Evolutionary conservation across 78 protist genomes (phyloP).

Genomic region (Planoprotostelium fungivorum): DNA sequence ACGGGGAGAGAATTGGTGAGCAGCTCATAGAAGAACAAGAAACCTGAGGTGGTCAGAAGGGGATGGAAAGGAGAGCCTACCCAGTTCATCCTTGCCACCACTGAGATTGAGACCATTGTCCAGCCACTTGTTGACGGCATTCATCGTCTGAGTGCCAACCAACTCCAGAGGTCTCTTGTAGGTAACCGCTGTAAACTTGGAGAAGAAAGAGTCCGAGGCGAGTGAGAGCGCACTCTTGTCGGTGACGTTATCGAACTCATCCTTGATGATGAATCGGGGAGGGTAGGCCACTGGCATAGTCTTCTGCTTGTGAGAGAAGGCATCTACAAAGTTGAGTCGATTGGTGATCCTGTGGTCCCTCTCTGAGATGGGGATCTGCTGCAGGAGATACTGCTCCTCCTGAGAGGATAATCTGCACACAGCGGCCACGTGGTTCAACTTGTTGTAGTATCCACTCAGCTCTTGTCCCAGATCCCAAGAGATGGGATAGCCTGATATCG

Average conservation of each 20-base stretch:
- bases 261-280: background rate
- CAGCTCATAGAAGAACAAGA: slow-evolving; percentile 9
- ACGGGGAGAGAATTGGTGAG: background rate
- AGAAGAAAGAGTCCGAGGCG: background rate
- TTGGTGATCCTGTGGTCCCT: background rate
- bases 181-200: background rate
- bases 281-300: background rate
- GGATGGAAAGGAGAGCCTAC: background rate
- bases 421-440: slow-evolving; percentile 15
- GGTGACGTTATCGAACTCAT: background rate
- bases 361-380: background rate
- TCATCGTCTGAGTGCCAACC: background rate
- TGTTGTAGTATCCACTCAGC: slow-evolving; percentile 1
- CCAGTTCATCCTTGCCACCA: background rate
- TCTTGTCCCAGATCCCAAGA: slow-evolving; percentile 19
- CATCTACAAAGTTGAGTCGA: background rate
- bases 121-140: background rate
- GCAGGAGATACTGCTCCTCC: slow-evolving; percentile 31
- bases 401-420: slow-evolving; percentile 34
- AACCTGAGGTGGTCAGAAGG: background rate
- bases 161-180: background rate
- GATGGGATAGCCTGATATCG: background rate
- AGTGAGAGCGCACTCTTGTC: background rate
- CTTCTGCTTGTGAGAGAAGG: background rate
- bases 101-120: background rate